Conservation (phyloP, 2,329 filamentous ascomycete genomes). For the Microcera coccophila region DNA sequence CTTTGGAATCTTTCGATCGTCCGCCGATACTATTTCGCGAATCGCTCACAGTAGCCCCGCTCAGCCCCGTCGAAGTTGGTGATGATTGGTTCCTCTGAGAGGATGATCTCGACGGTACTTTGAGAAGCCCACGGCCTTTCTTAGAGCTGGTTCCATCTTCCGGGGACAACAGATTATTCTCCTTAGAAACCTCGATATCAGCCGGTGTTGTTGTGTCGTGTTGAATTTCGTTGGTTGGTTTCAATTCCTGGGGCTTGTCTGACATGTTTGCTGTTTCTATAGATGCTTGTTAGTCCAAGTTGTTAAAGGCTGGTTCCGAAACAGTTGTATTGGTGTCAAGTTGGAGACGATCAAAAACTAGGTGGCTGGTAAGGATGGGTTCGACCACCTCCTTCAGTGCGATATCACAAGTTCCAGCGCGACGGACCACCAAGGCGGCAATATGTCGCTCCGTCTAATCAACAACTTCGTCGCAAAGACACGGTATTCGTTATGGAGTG, state of each 20-base stretch:
- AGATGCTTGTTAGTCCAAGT: constrained; percentile 20
- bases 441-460: too few relatives aligned
- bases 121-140: constrained; percentile 51
- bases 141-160: constrained; percentile 44
- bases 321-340: too few relatives aligned
- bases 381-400: too few relatives aligned
- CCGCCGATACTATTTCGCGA: constrained; percentile 59
- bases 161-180: constrained; percentile 38
- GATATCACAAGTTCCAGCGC: too few relatives aligned
- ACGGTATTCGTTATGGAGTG: too few relatives aligned
- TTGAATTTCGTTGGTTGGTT: constrained; percentile 31
- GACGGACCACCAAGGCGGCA: too few relatives aligned
- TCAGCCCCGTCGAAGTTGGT: constrained; percentile 56
- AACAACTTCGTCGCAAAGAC: too few relatives aligned
- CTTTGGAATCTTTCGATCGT: constrained; percentile 62
- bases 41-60: constrained; percentile 57
- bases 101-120: constrained; percentile 60
- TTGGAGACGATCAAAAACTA: too few relatives aligned
- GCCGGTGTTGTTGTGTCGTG: constrained; percentile 30
- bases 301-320: too few relatives aligned
- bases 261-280: constrained; percentile 32
- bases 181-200: constrained; percentile 40
- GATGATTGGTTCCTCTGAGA: constrained; percentile 58
- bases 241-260: constrained; percentile 27
- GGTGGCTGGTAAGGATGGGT: too few relatives aligned